Percentiles rank a stretch among this genome's conserved stretches.
These are phyloP conservation scores for Byssochlamys sp. DNA, from an alignment of 2,329 filamentous ascomycete species.

Conservation along the genomic window DNA sequence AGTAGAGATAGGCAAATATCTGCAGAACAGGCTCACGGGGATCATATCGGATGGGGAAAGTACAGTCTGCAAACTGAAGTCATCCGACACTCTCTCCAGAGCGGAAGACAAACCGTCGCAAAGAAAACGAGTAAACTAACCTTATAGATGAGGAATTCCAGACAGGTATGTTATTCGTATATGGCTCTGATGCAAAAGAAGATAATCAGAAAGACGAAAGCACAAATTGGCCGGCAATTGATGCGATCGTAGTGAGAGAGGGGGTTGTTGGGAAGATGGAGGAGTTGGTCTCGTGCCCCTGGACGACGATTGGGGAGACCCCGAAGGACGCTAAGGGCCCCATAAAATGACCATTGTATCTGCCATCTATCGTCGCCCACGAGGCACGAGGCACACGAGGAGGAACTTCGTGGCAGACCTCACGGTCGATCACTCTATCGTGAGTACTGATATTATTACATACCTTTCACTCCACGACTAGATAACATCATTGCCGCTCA, in stretches of 20 bases:
- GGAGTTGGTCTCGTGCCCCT: slow-evolving; percentile 25
- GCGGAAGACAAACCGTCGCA: not conserved
- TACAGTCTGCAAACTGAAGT: not conserved
- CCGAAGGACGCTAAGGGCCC: not conserved
- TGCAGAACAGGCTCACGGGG: not conserved
- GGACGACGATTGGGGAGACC: slow-evolving; percentile 18
- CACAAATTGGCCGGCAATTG: slow-evolving; percentile 11
- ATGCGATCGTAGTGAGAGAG: slow-evolving; percentile 2
- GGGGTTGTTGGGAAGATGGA: slow-evolving; percentile 7
- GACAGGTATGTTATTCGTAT: not conserved
- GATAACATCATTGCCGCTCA: not conserved
- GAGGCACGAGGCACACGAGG: not conserved
- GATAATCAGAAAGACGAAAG: not conserved
- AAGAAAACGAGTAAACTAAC: not conserved
- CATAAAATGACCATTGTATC: not conserved
- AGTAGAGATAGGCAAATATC: not conserved
- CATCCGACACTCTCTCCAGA: not conserved
- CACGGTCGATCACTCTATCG: not conserved
- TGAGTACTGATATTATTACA: too few relatives aligned
- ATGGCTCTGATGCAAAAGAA: not conserved
- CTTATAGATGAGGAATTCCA: not conserved
- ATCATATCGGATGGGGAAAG: not conserved
- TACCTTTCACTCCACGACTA: not conserved
- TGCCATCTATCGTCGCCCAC: not conserved
- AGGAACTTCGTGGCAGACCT: not conserved